Evolutionary conservation across 2,329 filamentous ascomycete species (phyloP), one percentile per base, ranked within the genome.

Genomic region (Bimuria novae-zelandiae): DNA sequence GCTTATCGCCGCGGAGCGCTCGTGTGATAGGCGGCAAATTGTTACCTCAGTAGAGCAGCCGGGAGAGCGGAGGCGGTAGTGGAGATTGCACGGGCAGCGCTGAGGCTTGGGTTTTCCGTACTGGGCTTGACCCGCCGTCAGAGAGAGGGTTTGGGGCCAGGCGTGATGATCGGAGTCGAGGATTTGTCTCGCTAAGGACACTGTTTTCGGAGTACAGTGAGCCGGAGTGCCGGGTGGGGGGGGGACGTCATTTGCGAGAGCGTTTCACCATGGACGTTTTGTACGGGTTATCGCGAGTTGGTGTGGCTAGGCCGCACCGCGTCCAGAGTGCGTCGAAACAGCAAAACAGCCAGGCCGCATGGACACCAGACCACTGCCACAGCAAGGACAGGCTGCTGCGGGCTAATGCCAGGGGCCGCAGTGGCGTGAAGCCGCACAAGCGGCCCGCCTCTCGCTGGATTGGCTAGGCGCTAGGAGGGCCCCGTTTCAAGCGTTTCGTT

Each of bases 401-500:
- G n/a, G n/a, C n/a, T n/a, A n/a, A 2, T 27, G n/a, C 21, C 21
- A 25, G 14, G 39, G 37, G 39, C 40, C 17, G 29, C 23, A 19
- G 43, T 52, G 43, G 50, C 50, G 42, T 39, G 21, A 22, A 41
- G 22, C 29, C 43, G 43, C n/a, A 25, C 10, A 17, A 40, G 29
- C 17, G 47, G 12, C 37, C n/a, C 11, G 14, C 29, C 2, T 11
- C 19, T 27, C 35, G 23, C 19, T 19, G n/a, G 35, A 6, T 30
- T 42, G 37, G 39, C 33, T 19, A 22, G n/a, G 32, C 19, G 35
- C 29, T 32, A 25, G 41, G 37, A 10, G 6, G 8, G 11, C 17
- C 33, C 25, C 30, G 52, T 55, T 55, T 55, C 52, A 49, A 25
- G 30, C 39, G 52, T 55, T 55, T 51, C 52, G 52, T 47, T 39